These are phyloP conservation scores for Huiozyma sinensis DNA, from an alignment of 805 yeast genomes.

Conservation along the genomic window DNA sequence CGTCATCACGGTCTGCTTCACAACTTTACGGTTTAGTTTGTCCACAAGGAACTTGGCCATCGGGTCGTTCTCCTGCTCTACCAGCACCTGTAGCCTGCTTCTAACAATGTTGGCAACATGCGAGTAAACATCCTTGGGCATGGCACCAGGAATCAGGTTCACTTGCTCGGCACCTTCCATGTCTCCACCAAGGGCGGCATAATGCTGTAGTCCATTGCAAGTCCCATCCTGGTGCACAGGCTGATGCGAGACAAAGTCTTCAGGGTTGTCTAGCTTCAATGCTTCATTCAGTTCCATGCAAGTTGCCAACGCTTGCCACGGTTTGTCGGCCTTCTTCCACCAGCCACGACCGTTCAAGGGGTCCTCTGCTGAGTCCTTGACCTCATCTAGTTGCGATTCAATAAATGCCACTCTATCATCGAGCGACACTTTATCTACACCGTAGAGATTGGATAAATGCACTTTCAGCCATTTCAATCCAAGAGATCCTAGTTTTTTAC, in stretches of 20 bases:
- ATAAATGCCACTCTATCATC: constrained; percentile 51
- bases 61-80: constrained; percentile 38
- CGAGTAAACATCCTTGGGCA: constrained; percentile 68
- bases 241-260: constrained; percentile 53
- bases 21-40: constrained; percentile 72
- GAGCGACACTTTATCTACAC: constrained; percentile 63
- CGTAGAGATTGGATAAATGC: constrained; percentile 63
- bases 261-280: constrained; percentile 49
- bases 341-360: constrained; percentile 50
- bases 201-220: constrained; percentile 78
- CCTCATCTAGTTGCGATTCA: constrained; percentile 44
- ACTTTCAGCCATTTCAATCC: constrained; percentile 70
- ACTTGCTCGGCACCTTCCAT: constrained; percentile 74
- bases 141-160: constrained; percentile 56
- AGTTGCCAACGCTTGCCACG: constrained; percentile 72
- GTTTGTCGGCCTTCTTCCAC: constrained; percentile 71
- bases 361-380: constrained; percentile 47
- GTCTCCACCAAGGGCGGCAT: constrained; percentile 83
- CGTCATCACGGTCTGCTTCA: constrained; percentile 96
- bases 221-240: constrained; percentile 86
- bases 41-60: constrained; percentile 44
- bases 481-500: constrained; percentile 49
- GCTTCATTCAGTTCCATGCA: constrained; percentile 61
- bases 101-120: constrained; percentile 59
- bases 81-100: constrained; percentile 42